Evolutionary conservation across 768 basidiomycete species (phyloP).

Genomic region (Termitomyces sp.): DNA sequence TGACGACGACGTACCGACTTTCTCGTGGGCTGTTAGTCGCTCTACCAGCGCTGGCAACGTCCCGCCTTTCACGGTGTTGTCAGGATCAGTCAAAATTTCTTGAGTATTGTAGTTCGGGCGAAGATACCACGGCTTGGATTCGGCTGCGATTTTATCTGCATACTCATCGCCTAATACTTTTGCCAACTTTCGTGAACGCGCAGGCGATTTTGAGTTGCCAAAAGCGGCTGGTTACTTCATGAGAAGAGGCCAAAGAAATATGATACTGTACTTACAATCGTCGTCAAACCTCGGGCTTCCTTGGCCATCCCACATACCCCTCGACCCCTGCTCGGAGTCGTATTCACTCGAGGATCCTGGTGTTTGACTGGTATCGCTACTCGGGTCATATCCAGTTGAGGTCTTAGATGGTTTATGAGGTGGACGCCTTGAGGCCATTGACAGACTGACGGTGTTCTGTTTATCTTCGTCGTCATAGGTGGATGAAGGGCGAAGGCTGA

Average conservation of each 20-base stretch:
- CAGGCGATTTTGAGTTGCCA: constrained; percentile 23
- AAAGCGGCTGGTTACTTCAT: neutral
- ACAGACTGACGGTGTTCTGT: constrained; percentile 56
- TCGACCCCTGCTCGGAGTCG: constrained; percentile 4
- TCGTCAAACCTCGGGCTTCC: constrained; percentile 31
- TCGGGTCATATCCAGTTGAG: constrained; percentile 11
- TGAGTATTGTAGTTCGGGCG: constrained; percentile 71
- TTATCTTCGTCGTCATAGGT: constrained; percentile 13
- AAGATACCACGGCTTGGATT: constrained; percentile 77
- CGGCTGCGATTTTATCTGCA: constrained; percentile 37
- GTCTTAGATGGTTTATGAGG: constrained; percentile 1
- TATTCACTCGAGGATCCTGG: neutral
- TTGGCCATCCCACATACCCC: constrained; percentile 8
- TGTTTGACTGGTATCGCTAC: constrained; percentile 9
- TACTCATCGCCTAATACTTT: constrained; percentile 62
- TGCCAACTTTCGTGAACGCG: constrained; percentile 51
- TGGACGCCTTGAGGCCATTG: constrained; percentile 29
- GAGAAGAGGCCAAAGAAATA: neutral
- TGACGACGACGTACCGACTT: constrained; percentile 54
- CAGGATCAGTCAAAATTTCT: constrained; percentile 83
- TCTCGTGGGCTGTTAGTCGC: constrained; percentile 87
- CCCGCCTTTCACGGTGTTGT: constrained; percentile 82
- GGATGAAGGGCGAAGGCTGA: constrained; percentile 49
- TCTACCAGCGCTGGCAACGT: constrained; percentile 85
- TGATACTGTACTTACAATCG: constrained; percentile 30